phyloP scores from a whole-genome alignment of 1,139 yeast genomes.

The Pichia sp. region DNA sequence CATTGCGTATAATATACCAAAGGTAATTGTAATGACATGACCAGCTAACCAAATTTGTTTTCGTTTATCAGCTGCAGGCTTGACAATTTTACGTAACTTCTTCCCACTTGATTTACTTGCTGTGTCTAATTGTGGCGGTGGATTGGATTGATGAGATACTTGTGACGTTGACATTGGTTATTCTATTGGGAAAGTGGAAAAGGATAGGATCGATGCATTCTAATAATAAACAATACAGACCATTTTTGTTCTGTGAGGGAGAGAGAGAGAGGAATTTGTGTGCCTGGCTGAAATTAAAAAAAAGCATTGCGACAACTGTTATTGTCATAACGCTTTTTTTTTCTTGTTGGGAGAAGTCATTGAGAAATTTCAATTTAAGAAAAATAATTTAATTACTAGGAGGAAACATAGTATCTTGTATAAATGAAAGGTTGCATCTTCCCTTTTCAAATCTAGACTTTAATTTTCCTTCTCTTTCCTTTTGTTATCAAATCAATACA shows the following conservation, averaged over 20 bases:
- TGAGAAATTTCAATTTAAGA: too few relatives aligned
- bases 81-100: slow-evolving; percentile 12
- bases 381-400: too few relatives aligned
- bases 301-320: too few relatives aligned
- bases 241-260: neutral
- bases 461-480: neutral
- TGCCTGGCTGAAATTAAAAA: too few relatives aligned
- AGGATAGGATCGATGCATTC: neutral
- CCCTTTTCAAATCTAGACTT: neutral
- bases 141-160: neutral
- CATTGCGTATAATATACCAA: slow-evolving; percentile 42
- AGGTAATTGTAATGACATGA: slow-evolving; percentile 43
- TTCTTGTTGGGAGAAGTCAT: too few relatives aligned
- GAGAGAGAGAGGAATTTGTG: too few relatives aligned
- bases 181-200: neutral
- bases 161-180: neutral
- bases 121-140: neutral
- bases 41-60: slow-evolving; percentile 58
- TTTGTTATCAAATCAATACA: neutral
- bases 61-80: slow-evolving; percentile 23
- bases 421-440: too few relatives aligned
- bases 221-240: neutral
- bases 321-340: too few relatives aligned
- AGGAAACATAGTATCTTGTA: too few relatives aligned
- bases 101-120: slow-evolving; percentile 1